These are phyloP conservation scores for Botryotinia convoluta DNA, from an alignment of 2,329 filamentous ascomycete species.

Conservation along the genomic window DNA sequence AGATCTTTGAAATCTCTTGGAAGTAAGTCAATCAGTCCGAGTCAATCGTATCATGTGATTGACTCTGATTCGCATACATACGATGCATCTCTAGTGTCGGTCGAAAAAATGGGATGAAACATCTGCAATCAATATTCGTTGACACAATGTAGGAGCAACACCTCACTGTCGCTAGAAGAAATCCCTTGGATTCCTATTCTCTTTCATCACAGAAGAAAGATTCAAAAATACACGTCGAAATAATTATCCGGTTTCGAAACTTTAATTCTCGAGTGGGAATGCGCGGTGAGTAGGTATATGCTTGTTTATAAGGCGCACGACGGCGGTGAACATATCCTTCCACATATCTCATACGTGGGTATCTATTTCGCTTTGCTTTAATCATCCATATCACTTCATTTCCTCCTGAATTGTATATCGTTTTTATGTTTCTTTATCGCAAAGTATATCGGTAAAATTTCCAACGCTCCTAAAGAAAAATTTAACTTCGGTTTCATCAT, in stretches of 20 bases:
- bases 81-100: neutral
- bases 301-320: neutral
- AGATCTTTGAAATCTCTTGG: neutral
- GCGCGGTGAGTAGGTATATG: neutral
- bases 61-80: neutral
- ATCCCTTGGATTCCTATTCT: neutral
- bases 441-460: neutral
- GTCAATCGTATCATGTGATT: neutral
- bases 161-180: neutral
- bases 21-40: neutral
- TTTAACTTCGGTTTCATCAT: constrained; percentile 1
- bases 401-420: neutral
- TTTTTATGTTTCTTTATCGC: neutral
- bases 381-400: neutral
- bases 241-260: neutral
- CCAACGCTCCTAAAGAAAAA: neutral
- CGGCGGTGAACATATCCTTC: neutral
- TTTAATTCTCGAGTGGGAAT: neutral
- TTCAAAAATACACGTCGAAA: neutral
- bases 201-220: neutral
- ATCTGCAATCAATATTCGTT: neutral
- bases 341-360: neutral
- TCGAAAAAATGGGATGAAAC: neutral
- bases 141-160: neutral
- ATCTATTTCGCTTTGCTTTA: neutral